Conservation (phyloP, 257 asterid species). For the Haberlea rhodopensis region DNA sequence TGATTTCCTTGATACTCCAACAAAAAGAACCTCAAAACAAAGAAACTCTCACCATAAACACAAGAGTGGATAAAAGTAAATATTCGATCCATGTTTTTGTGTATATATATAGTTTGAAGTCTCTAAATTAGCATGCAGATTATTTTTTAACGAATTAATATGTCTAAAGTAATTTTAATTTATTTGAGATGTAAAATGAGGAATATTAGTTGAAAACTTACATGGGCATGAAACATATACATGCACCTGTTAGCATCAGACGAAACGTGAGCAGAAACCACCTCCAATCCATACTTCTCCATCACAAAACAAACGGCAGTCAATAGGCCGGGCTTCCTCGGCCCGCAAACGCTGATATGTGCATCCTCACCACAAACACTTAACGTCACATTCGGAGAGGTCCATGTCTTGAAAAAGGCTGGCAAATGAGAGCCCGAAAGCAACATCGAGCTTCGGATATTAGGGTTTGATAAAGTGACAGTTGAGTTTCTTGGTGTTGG, state of each 20-base stretch:
- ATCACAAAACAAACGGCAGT: slow-evolving; percentile 43
- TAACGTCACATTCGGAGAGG: slow-evolving; percentile 50
- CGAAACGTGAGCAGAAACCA: slow-evolving; percentile 47
- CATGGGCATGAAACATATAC: slow-evolving; percentile 58
- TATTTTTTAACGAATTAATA: too few relatives aligned
- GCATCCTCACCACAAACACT: slow-evolving; percentile 55
- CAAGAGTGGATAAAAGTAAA: background rate
- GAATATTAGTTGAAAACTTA: slow-evolving; percentile 26
- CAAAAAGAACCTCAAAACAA: too few relatives aligned
- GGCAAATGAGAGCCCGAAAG: slow-evolving; percentile 26
- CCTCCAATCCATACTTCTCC: slow-evolving; percentile 51
- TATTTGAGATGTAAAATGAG: background rate
- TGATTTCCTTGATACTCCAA: too few relatives aligned
- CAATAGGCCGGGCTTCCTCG: slow-evolving; percentile 43
- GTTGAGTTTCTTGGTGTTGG: slow-evolving; percentile 24
- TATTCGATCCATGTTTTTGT: too few relatives aligned
- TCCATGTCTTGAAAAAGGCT: slow-evolving; percentile 48
- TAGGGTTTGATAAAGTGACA: slow-evolving; percentile 9
- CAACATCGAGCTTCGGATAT: slow-evolving; percentile 12
- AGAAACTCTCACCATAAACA: too few relatives aligned
- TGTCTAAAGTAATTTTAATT: background rate
- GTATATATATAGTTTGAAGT: background rate
- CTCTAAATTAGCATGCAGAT: background rate
- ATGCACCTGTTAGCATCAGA: slow-evolving; percentile 36
- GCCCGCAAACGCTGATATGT: slow-evolving; percentile 49